Percentiles rank a stretch among this genome's conserved stretches.
These are phyloP conservation scores for Sclerotiophoma versabilis DNA, from an alignment of 2,329 filamentous ascomycete genomes.

Conservation along the genomic window DNA sequence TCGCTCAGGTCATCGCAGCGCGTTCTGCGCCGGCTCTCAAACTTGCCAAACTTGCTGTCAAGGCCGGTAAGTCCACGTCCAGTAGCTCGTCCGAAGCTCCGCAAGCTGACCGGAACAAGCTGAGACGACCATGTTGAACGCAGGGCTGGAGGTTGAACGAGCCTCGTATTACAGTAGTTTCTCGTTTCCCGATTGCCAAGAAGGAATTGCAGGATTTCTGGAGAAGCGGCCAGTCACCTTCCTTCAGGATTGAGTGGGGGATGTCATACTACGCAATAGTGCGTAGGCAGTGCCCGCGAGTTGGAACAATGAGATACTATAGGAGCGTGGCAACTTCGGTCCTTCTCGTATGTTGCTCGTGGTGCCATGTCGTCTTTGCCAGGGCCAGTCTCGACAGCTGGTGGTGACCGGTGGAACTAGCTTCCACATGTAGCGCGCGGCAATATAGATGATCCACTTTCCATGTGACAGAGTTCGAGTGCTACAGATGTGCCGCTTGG, in stretches of 20 bases:
- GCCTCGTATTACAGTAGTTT: conserved; percentile 46
- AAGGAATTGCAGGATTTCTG: conserved; percentile 54
- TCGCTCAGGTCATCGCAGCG: conserved; percentile 51
- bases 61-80: conserved; percentile 45
- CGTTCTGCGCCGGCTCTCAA: conserved; percentile 52
- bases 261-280: neutral
- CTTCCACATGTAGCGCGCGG: conserved; percentile 2
- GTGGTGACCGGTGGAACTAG: conserved; percentile 1
- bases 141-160: conserved; percentile 50
- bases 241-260: conserved; percentile 10
- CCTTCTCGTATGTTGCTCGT: conserved; percentile 2
- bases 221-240: conserved; percentile 47
- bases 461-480: neutral
- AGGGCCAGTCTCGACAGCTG: neutral
- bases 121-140: conserved; percentile 52
- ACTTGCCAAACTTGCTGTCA: conserved; percentile 55
- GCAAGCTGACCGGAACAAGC: conserved; percentile 41
- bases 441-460: conserved; percentile 1
- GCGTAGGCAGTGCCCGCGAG: no score
- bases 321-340: neutral
- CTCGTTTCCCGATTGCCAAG: conserved; percentile 50
- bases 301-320: no score
- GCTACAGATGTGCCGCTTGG: neutral
- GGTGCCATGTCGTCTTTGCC: neutral
- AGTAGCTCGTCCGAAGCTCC: conserved; percentile 8